phyloP scores from a whole-genome alignment of 2,329 filamentous ascomycete genomes.

The Aschersonia sp. region DNA sequence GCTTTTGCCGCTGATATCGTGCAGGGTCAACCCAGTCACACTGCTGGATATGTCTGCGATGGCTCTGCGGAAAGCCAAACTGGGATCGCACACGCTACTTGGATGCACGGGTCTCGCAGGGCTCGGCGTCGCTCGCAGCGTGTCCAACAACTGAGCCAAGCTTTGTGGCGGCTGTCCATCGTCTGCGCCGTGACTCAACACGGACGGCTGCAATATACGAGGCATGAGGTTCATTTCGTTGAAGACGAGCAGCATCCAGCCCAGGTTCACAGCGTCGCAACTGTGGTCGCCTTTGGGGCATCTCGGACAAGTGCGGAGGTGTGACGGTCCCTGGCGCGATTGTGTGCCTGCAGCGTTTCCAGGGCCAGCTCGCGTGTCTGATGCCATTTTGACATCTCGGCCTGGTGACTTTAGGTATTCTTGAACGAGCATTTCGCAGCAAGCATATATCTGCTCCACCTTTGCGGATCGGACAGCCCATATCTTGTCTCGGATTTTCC shows the following conservation, averaged over 20 bases:
- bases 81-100: constrained; percentile 33
- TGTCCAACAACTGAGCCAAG: constrained; percentile 28
- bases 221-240: constrained; percentile 30
- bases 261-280: constrained; percentile 38
- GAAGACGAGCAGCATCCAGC: constrained; percentile 37
- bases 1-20: constrained; percentile 30
- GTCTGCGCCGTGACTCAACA: constrained; percentile 10
- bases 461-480: constrained; percentile 33
- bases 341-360: not conserved
- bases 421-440: constrained; percentile 26
- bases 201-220: constrained; percentile 20
- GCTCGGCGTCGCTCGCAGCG: constrained; percentile 27
- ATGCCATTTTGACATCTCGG: constrained; percentile 2
- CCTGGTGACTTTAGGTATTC: constrained; percentile 26
- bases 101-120: constrained; percentile 25
- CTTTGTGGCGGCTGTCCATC: constrained; percentile 19
- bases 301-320: constrained; percentile 24
- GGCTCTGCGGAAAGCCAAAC: constrained; percentile 28
- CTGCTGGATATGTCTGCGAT: constrained; percentile 37
- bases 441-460: constrained; percentile 32
- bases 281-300: constrained; percentile 34
- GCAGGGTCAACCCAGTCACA: constrained; percentile 30
- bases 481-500: constrained; percentile 30
- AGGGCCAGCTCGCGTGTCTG: not conserved
- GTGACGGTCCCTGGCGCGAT: constrained; percentile 4